These are phyloP conservation scores for Fabrea salina DNA, from an alignment of 169 alveolate genomes.

Conservation along the genomic window DNA sequence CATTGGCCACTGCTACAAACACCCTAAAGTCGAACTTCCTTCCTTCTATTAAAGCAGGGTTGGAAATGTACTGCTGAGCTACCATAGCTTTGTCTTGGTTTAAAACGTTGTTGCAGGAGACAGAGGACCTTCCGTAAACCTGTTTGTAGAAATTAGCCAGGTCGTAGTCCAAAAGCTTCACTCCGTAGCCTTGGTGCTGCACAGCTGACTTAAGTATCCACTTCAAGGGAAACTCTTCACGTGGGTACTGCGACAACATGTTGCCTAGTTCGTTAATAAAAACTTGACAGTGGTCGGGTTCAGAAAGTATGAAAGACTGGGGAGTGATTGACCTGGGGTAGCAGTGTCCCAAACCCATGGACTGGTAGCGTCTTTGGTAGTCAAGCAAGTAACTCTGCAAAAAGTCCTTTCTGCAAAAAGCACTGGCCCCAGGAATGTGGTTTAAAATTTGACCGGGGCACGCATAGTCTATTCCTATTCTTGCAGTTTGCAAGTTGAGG, in stretches of 20 bases:
- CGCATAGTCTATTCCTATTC: constrained; percentile 35
- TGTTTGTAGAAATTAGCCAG: background rate
- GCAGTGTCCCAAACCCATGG: background rate
- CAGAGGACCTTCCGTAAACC: background rate
- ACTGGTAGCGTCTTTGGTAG: background rate
- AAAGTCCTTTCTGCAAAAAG: constrained; percentile 29
- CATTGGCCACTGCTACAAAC: background rate
- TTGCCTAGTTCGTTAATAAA: background rate
- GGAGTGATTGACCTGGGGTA: background rate
- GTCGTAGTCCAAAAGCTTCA: background rate
- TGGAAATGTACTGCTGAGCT: background rate
- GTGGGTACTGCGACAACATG: background rate
- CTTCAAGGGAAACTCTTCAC: background rate
- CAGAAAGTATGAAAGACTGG: background rate
- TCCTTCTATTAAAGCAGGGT: constrained; percentile 36
- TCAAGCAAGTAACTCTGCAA: constrained; percentile 6
- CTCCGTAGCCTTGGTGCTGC: constrained; percentile 30
- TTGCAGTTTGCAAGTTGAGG: constrained; percentile 19
- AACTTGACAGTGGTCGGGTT: constrained; percentile 7
- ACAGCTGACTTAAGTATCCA: constrained; percentile 5
- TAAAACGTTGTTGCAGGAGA: background rate
- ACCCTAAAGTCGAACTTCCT: constrained; percentile 29
- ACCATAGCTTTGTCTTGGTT: background rate
- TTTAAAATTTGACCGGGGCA: constrained; percentile 15
- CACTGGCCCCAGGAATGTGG: constrained; percentile 37